phyloP scores from a whole-genome alignment of 805 yeast species.

The Kodamaea kaohsiungensis region DNA sequence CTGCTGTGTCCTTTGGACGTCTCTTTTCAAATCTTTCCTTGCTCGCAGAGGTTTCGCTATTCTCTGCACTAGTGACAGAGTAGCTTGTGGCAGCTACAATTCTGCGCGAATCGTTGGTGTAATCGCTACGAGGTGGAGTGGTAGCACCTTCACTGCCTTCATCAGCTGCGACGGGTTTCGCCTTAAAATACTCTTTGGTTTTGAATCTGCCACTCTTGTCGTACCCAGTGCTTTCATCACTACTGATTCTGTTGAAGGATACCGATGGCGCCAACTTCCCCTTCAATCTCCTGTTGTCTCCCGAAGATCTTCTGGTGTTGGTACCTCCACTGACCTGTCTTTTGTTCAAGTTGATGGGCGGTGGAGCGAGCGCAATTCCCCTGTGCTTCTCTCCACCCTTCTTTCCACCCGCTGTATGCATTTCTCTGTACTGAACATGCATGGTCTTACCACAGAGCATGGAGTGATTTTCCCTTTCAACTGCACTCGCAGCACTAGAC shows the following conservation, averaged over 20 bases:
- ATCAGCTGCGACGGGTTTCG: background rate
- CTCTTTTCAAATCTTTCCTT: background rate
- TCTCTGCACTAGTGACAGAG: background rate
- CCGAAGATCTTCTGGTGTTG: background rate
- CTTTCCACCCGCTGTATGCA: slow-evolving; percentile 19
- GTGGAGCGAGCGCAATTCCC: slow-evolving; percentile 67
- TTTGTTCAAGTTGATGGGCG: slow-evolving; percentile 62
- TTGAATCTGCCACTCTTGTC: background rate
- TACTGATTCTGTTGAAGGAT: background rate
- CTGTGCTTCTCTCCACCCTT: slow-evolving; percentile 18
- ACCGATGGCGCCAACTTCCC: background rate
- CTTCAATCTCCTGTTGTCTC: background rate
- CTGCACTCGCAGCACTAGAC: slow-evolving; percentile 81
- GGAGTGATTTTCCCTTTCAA: slow-evolving; percentile 82
- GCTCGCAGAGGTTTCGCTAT: background rate
- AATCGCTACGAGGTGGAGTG: background rate
- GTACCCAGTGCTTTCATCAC: background rate
- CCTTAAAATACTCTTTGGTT: background rate
- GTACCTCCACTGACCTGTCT: slow-evolving; percentile 3
- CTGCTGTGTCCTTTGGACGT: background rate
- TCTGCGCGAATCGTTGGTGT: background rate
- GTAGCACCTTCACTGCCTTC: background rate
- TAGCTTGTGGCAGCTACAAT: background rate
- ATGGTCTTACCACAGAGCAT: slow-evolving; percentile 71
- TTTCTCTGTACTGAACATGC: slow-evolving; percentile 82